Conservation (phyloP, 1,284 basidiomycete species). For the Pyrrhoderma noxium region DNA sequence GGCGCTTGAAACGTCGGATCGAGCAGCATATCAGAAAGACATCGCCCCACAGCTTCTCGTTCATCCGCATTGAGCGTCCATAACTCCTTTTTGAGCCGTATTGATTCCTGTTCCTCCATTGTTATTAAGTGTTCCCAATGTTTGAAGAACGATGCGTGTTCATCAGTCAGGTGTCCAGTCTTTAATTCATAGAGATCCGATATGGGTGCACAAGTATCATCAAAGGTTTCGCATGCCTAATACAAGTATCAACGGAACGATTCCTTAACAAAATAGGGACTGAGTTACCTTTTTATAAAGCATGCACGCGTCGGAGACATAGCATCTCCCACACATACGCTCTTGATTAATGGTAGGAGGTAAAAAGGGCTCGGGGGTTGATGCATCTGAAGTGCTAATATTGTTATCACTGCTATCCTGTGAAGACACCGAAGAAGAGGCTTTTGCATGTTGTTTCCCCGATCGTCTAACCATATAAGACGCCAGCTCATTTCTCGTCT, state of each 20-base stretch:
- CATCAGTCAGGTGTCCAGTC: conserved; percentile 69
- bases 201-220: conserved; percentile 57
- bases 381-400: conserved; percentile 1
- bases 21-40: conserved; percentile 75
- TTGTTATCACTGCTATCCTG: conserved; percentile 20
- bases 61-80: conserved; percentile 87
- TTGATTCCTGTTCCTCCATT: conserved; percentile 83
- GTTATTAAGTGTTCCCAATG: conserved; percentile 87
- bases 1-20: conserved; percentile 26
- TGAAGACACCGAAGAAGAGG: neutral
- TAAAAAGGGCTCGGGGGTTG: conserved; percentile 43
- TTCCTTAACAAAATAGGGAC: conserved; percentile 12
- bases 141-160: conserved; percentile 77
- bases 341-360: conserved; percentile 86
- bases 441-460: conserved; percentile 21
- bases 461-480: conserved; percentile 55
- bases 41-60: conserved; percentile 74
- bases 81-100: conserved; percentile 81
- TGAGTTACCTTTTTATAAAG: conserved; percentile 74
- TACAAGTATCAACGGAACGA: conserved; percentile 7
- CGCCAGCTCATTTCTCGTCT: conserved; percentile 82
- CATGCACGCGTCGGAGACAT: conserved; percentile 83
- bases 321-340: conserved; percentile 76
- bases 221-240: conserved; percentile 66
- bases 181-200: conserved; percentile 72